Evolutionary conservation across 805 yeast species (phyloP).

Genomic region (Candida nanaspora): DNA sequence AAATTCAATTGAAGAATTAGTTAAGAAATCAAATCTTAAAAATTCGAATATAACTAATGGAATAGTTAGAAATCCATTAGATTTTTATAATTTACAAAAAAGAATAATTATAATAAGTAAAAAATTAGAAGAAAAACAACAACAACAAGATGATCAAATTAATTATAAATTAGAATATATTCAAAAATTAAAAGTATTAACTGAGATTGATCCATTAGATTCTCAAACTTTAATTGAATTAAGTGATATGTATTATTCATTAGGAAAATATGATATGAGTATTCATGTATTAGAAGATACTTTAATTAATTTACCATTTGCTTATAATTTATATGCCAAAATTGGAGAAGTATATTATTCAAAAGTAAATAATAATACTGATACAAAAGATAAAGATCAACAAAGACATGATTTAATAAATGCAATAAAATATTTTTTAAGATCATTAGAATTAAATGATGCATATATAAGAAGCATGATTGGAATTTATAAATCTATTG

Average conservation of each 20-base stretch:
- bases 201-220: conserved; percentile 69
- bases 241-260: conserved; percentile 50
- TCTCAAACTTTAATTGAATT: conserved; percentile 73
- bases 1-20: conserved; percentile 8
- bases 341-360: conserved; percentile 46
- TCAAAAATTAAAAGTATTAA: conserved; percentile 41
- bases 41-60: conserved; percentile 14
- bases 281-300: conserved; percentile 66
- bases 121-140: conserved; percentile 1
- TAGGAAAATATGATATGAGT: conserved; percentile 63
- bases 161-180: conserved; percentile 39
- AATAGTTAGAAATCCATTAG: conserved; percentile 8
- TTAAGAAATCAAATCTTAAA: conserved; percentile 10
- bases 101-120: conserved; percentile 14
- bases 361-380: conserved; percentile 2
- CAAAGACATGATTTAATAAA: conserved; percentile 10
- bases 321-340: conserved; percentile 57
- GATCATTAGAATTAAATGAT: conserved; percentile 74
- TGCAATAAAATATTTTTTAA: conserved; percentile 43
- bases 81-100: conserved; percentile 16
- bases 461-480: conserved; percentile 67
- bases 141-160: too few species aligned
- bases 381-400: neutral
- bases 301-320: conserved; percentile 58
- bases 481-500: conserved; percentile 41